These are phyloP conservation scores for Albizia julibrissin DNA, from an alignment of 306 rosid species.

Conservation along the genomic window DNA sequence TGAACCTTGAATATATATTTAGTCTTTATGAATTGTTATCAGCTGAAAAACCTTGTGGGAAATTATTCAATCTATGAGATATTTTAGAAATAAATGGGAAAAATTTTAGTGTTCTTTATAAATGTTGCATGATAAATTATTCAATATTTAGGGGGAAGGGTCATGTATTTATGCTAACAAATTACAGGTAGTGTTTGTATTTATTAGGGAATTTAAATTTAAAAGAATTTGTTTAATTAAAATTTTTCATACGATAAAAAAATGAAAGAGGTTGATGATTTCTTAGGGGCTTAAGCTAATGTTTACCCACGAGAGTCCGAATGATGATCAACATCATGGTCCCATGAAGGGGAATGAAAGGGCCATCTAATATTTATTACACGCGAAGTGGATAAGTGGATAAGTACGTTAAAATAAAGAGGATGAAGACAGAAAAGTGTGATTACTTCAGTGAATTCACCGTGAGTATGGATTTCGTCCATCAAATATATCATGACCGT, in stretches of 20 bases:
- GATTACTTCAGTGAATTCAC: not conserved
- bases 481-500: not conserved
- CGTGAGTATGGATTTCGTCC: not conserved
- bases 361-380: not conserved
- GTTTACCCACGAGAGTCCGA: not conserved
- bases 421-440: not conserved
- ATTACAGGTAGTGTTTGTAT: not conserved
- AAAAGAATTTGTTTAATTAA: not conserved
- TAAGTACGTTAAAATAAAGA: not conserved
- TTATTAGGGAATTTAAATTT: not conserved
- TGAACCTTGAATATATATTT: not conserved
- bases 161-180: not conserved
- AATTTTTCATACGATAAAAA: not conserved
- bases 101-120: too few species aligned
- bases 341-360: not conserved
- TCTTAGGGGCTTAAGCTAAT: not conserved
- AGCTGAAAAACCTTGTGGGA: not conserved
- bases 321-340: not conserved
- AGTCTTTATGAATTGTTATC: not conserved
- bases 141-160: not conserved
- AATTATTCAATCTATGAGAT: too few species aligned
- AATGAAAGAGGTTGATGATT: not conserved
- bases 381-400: slow-evolving; percentile 6
- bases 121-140: not conserved
- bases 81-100: too few species aligned